These are phyloP conservation scores for Garcileccinum viscosum DNA, from an alignment of 1,284 basidiomycete genomes.

Conservation along the genomic window DNA sequence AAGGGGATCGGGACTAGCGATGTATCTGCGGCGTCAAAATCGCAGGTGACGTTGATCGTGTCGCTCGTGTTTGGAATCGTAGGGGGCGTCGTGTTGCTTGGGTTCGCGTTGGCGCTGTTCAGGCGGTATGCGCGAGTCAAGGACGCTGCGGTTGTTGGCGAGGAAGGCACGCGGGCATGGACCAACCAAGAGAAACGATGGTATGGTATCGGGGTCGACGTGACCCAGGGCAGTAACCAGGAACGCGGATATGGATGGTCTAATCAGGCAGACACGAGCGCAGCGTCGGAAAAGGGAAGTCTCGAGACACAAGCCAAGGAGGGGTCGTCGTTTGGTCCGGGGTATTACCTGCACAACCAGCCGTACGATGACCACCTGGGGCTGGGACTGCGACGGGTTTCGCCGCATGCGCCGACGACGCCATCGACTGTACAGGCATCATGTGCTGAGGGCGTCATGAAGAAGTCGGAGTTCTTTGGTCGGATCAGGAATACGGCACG, in stretches of 20 bases:
- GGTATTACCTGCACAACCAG: slow-evolving; percentile 26
- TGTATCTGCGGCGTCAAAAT: slow-evolving; percentile 50
- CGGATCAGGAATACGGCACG: slow-evolving; percentile 66
- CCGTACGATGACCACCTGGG: slow-evolving; percentile 48
- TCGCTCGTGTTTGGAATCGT: slow-evolving; percentile 67
- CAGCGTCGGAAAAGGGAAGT: slow-evolving; percentile 35
- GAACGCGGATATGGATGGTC: slow-evolving; percentile 40
- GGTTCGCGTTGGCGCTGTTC: slow-evolving; percentile 58
- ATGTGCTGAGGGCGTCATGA: slow-evolving; percentile 58
- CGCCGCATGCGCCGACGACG: slow-evolving; percentile 31
- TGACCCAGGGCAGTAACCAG: slow-evolving; percentile 20
- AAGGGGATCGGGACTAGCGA: slow-evolving; percentile 32
- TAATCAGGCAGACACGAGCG: slow-evolving; percentile 38
- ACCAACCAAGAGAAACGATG: slow-evolving; percentile 68
- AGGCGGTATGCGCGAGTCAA: slow-evolving; percentile 60
- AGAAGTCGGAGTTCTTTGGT: slow-evolving; percentile 69
- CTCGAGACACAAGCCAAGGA: slow-evolving; percentile 31
- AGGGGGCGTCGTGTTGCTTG: slow-evolving; percentile 63
- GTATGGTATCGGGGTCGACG: slow-evolving; percentile 62
- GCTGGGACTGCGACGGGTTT: slow-evolving; percentile 55
- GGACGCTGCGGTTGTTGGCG: slow-evolving; percentile 63
- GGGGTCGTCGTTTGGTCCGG: slow-evolving; percentile 37
- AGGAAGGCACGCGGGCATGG: slow-evolving; percentile 60
- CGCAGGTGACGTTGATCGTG: slow-evolving; percentile 60
- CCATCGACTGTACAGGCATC: slow-evolving; percentile 35